Evolutionary conservation across 495 filamentous ascomycete species (phyloP).

Genomic region (Hypoxylon lenormandii): DNA sequence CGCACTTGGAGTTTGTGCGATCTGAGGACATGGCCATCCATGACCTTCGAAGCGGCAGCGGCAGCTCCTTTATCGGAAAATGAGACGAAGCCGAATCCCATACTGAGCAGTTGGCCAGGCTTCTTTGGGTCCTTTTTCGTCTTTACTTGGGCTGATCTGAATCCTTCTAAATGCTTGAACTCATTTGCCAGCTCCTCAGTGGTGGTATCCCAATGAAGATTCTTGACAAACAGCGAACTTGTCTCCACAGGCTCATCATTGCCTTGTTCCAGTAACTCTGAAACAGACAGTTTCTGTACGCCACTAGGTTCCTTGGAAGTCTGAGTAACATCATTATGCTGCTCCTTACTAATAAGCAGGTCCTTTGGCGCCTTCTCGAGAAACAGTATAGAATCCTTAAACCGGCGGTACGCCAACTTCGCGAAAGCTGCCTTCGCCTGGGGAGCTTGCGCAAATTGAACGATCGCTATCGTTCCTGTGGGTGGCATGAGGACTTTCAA

Average conservation of each 20-base stretch:
- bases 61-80: constrained; percentile 83
- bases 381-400: constrained; percentile 91
- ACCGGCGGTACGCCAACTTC: constrained; percentile 83
- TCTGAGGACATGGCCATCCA: constrained; percentile 88
- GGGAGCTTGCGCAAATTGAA: constrained; percentile 81
- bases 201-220: constrained; percentile 91
- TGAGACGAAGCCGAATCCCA: constrained; percentile 96
- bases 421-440: constrained; percentile 84
- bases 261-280: constrained; percentile 70
- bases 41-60: constrained; percentile 78
- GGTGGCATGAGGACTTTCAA: constrained; percentile 88
- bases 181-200: constrained; percentile 75
- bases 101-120: constrained; percentile 83
- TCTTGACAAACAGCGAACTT: constrained; percentile 88
- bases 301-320: constrained; percentile 47
- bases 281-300: constrained; percentile 57
- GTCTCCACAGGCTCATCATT: constrained; percentile 69
- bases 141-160: constrained; percentile 84
- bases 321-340: constrained; percentile 25
- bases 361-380: constrained; percentile 92
- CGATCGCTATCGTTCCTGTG: constrained; percentile 89
- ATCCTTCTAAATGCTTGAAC: constrained; percentile 85
- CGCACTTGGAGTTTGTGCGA: constrained; percentile 85
- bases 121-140: constrained; percentile 88
- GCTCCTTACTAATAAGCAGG: constrained; percentile 70